Evolutionary conservation across 371 early-diverging fungal species (phyloP).

Genomic region (Mortierella sp.): DNA sequence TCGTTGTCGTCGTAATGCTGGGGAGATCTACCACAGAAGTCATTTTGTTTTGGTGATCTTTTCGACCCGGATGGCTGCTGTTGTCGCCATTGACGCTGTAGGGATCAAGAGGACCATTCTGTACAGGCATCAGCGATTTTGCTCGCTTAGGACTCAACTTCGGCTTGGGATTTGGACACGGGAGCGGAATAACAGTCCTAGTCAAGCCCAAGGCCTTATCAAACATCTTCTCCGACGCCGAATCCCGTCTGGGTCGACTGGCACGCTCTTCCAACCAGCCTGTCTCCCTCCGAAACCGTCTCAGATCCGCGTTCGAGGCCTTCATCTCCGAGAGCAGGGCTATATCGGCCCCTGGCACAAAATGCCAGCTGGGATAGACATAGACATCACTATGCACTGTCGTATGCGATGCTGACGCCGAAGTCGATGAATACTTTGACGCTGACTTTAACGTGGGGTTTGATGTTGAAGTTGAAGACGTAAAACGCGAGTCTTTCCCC

Average conservation of each 20-base stretch:
- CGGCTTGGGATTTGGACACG: too few species aligned
- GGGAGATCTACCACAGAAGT: not conserved
- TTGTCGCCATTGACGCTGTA: too few species aligned
- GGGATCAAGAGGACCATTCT: too few species aligned
- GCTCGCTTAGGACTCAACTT: too few species aligned
- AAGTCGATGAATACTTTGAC: not conserved
- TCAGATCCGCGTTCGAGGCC: slow-evolving; percentile 36
- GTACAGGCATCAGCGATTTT: too few species aligned
- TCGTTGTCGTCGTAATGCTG: not conserved
- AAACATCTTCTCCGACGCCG: slow-evolving; percentile 17
- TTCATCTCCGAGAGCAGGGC: slow-evolving; percentile 51
- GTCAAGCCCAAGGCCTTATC: slow-evolving; percentile 30
- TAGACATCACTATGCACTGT: not conserved
- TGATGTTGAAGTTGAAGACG: too few species aligned
- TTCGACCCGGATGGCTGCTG: slow-evolving; percentile 36
- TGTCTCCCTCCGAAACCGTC: slow-evolving; percentile 41
- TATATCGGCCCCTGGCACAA: slow-evolving; percentile 39
- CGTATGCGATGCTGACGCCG: not conserved
- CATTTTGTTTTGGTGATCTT: not conserved
- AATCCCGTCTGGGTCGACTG: slow-evolving; percentile 15
- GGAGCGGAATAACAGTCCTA: slow-evolving; percentile 7
- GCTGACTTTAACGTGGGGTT: not conserved
- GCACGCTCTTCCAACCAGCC: slow-evolving; percentile 45
- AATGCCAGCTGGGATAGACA: slow-evolving; percentile 29
- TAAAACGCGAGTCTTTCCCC: too few species aligned